Evolutionary conservation across 495 filamentous ascomycete genomes (phyloP), one percentile per base, ranked within the genome.

Genomic region (Evernia prunastri): DNA sequence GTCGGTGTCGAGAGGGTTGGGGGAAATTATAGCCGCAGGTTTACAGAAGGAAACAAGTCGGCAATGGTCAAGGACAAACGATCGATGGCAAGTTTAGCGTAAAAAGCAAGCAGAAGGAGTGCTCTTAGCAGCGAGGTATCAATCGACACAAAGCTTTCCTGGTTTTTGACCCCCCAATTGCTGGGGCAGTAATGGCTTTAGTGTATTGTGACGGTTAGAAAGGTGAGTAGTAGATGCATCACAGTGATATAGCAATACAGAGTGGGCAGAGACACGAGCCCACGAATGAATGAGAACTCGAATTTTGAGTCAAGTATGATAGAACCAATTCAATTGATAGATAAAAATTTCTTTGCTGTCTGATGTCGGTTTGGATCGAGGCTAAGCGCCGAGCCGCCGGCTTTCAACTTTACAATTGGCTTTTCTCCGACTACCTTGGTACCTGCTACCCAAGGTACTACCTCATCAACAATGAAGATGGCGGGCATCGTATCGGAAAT

Each of bases 341-440:
- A 43, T 43, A 43, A 43, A 43, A 18, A 43, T 18, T 43, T 43
- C 18, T 43, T 43, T 18, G 3, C 20, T 49, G 1, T 45, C 42
- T 45, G 45, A 49, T 49, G 45, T 27, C 47, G 2, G 23, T 51
- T 33, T 54, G 51, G 27, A 53, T 53, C 49, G 18, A 53, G 13
- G 49, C 49, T 54, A 54, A 54, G 51, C 51, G 51, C 51, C 15
- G 51, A 54, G 51, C 51, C 51, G 51, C 51, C 51, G 27, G 51
- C 51, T 54, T 54, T 33, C 6, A 35, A 15, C 7, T 53, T 54
- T 29, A 27, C 27, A 54, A 33, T 0, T 1, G 5, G 15, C 29
- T 27, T 9, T 31, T 20, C 40, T 43, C 40, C 8, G 40, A 33
- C 51, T 20, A 12, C 20, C 4, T n/a, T n/a, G n/a, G n/a, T n/a